Conservation (phyloP, 257 asterid species). For the Solanum pennellii region DNA sequence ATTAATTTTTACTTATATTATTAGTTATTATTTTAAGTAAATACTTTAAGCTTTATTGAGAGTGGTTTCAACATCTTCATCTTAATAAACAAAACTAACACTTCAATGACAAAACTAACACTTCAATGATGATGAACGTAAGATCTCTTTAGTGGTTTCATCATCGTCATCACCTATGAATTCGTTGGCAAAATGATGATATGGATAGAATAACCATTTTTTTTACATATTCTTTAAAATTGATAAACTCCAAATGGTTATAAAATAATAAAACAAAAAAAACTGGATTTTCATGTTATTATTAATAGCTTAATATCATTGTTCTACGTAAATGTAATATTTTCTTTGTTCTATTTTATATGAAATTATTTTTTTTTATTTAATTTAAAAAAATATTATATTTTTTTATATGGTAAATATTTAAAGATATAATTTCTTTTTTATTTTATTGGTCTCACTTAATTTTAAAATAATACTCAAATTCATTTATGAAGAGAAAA, state of each 20-base stretch:
- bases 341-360: too few relatives aligned
- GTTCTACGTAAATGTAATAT: neutral
- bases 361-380: too few relatives aligned
- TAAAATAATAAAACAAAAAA: too few relatives aligned
- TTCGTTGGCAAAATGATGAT: neutral
- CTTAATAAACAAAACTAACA: too few relatives aligned
- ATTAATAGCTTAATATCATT: neutral
- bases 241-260: neutral
- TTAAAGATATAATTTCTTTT: too few relatives aligned
- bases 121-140: neutral
- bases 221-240: neutral
- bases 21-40: neutral
- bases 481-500: too few relatives aligned
- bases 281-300: neutral
- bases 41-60: neutral
- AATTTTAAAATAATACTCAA: too few relatives aligned
- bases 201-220: neutral
- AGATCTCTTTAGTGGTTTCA: neutral
- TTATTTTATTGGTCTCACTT: too few relatives aligned
- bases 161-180: neutral
- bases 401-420: too few relatives aligned
- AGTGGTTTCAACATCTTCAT: too few relatives aligned
- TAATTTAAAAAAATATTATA: too few relatives aligned
- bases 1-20: too few relatives aligned
- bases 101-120: neutral